phyloP scores from a whole-genome alignment of 805 yeast species.

The Hermanozyma aechmeae region DNA sequence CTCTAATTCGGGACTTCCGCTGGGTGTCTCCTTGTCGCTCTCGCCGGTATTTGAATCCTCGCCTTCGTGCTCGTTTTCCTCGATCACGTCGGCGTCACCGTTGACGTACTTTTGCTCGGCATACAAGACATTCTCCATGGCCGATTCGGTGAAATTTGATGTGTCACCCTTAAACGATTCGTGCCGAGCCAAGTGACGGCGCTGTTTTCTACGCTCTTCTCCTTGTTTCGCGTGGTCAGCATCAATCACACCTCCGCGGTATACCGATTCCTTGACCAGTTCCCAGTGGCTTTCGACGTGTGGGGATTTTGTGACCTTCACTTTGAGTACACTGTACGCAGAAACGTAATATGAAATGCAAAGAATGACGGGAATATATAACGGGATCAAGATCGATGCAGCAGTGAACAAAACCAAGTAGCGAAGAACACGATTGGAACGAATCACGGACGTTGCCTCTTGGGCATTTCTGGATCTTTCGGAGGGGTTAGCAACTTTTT shows the following conservation, averaged over 20 bases:
- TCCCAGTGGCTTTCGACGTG: slow-evolving; percentile 22
- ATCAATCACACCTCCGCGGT: slow-evolving; percentile 20
- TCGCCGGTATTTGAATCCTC: slow-evolving; percentile 6
- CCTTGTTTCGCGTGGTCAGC: slow-evolving; percentile 24
- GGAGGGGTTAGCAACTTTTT: slow-evolving; percentile 5
- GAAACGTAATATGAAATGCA: slow-evolving; percentile 25
- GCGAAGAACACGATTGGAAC: slow-evolving; percentile 18
- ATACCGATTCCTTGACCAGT: slow-evolving; percentile 22
- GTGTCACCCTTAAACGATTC: slow-evolving; percentile 35
- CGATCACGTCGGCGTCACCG: slow-evolving; percentile 5
- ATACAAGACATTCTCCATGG: slow-evolving; percentile 28
- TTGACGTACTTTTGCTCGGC: slow-evolving; percentile 21
- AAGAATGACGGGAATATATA: slow-evolving; percentile 43
- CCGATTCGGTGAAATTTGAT: slow-evolving; percentile 23
- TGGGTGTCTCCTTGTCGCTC: slow-evolving; percentile 4
- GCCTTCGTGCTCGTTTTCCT: slow-evolving; percentile 7
- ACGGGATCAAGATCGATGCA: slow-evolving; percentile 28
- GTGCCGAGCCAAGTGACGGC: slow-evolving; percentile 16
- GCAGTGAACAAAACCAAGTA: slow-evolving; percentile 15
- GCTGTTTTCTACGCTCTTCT: slow-evolving; percentile 16
- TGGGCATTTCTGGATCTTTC: slow-evolving; percentile 18
- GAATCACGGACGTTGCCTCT: slow-evolving; percentile 28
- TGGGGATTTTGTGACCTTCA: slow-evolving; percentile 17
- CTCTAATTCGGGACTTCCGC: not conserved
- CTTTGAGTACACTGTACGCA: slow-evolving; percentile 30